phyloP scores from a whole-genome alignment of 2,329 filamentous ascomycete species.

The Fusarium verrucosum region DNA sequence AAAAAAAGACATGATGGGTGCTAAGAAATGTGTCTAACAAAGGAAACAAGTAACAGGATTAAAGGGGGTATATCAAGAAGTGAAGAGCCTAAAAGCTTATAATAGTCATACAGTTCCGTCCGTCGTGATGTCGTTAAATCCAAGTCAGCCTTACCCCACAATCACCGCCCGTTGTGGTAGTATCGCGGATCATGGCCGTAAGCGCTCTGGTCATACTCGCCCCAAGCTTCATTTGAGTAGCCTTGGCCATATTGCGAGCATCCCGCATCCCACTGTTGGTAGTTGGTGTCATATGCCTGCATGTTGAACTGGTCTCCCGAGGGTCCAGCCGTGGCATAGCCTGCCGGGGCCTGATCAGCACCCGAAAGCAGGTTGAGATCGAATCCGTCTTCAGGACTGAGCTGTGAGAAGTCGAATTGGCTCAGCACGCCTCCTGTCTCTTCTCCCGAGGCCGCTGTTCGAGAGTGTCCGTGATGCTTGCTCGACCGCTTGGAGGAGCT shows the following conservation, averaged over 20 bases:
- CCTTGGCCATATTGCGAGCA: constrained; percentile 38
- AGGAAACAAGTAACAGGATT: constrained; percentile 16
- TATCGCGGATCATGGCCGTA: constrained; percentile 39
- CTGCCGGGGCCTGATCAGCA: constrained; percentile 32
- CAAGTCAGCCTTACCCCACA: constrained; percentile 24
- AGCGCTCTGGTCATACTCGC: constrained; percentile 34
- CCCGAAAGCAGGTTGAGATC: constrained; percentile 41
- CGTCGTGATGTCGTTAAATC: constrained; percentile 31
- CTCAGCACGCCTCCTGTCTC: constrained; percentile 40
- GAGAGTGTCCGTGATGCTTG: constrained; percentile 34
- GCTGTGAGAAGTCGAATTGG: constrained; percentile 44
- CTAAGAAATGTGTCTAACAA: constrained; percentile 10
- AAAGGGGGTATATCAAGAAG: constrained; percentile 32
- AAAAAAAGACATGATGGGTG: background rate
- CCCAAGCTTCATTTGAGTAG: constrained; percentile 31
- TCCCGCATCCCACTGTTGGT: constrained; percentile 34
- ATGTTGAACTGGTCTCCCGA: constrained; percentile 31
- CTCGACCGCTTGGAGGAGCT: constrained; percentile 38
- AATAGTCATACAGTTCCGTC: constrained; percentile 29
- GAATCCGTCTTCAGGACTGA: constrained; percentile 47
- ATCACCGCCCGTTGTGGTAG: constrained; percentile 22
- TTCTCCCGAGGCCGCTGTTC: constrained; percentile 22
- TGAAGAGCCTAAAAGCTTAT: background rate
- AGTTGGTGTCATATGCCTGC: constrained; percentile 20
- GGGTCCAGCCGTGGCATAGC: constrained; percentile 38